A percentile compares a stretch with the other conserved stretches of the same genome.
These are phyloP conservation scores for Guadua angustifolia DNA, from an alignment of 176 grass and related monocot species.

Conservation along the genomic window DNA sequence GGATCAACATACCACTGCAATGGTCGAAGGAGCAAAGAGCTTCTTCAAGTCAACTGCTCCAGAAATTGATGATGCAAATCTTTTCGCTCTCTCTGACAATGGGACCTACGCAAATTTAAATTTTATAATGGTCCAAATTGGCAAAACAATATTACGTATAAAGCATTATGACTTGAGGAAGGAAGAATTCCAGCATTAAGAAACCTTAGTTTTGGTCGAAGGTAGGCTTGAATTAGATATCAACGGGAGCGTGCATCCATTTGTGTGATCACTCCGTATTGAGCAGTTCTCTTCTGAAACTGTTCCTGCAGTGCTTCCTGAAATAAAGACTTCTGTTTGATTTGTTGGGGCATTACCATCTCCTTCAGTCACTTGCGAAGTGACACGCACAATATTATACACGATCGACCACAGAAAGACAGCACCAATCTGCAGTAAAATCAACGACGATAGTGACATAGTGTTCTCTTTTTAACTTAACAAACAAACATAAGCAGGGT, in stretches of 20 bases:
- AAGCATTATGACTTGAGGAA: neutral
- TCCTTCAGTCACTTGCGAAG: conserved; percentile 48
- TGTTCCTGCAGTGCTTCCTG: conserved; percentile 8
- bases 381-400: conserved; percentile 69
- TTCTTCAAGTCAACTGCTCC: conserved; percentile 63
- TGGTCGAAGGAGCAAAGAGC: conserved; percentile 76
- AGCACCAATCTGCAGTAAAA: conserved; percentile 69
- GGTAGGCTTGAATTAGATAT: conserved; percentile 16
- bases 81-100: conserved; percentile 42
- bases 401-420: conserved; percentile 74
- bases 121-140: neutral
- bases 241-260: conserved; percentile 44
- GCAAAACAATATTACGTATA: neutral
- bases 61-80: conserved; percentile 28
- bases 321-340: conserved; percentile 18
- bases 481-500: conserved; percentile 24
- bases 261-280: neutral
- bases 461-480: neutral
- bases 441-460: neutral
- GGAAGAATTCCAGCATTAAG: neutral
- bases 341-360: neutral
- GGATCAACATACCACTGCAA: conserved; percentile 71
- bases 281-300: conserved; percentile 39
- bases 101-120: conserved; percentile 41
- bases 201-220: conserved; percentile 52